phyloP scores from a whole-genome alignment of 768 basidiomycete genomes.

The Imleria badia region DNA sequence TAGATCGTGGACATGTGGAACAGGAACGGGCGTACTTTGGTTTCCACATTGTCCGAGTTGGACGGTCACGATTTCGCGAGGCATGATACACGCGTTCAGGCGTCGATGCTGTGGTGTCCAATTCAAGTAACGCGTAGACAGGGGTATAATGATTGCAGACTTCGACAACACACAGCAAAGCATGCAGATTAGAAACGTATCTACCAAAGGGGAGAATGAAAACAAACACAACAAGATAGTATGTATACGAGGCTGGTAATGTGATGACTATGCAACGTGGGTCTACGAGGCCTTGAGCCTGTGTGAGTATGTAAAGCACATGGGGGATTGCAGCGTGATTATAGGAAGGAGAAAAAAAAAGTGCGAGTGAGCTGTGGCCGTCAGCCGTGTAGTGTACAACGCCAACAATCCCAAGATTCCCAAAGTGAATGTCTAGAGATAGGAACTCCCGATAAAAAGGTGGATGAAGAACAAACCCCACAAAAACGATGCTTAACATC shows the following conservation, averaged over 20 bases:
- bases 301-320: slow-evolving; percentile 29
- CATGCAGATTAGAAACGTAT: slow-evolving; percentile 21
- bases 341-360: slow-evolving; percentile 14
- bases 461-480: slow-evolving; percentile 4
- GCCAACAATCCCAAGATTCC: slow-evolving; percentile 16
- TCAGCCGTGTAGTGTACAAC: slow-evolving; percentile 28
- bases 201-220: slow-evolving; percentile 10
- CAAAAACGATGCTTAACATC: slow-evolving; percentile 28
- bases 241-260: slow-evolving; percentile 24
- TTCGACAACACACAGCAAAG: slow-evolving; percentile 10
- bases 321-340: slow-evolving; percentile 16
- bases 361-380: slow-evolving; percentile 23
- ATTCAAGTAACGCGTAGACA: background rate
- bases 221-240: slow-evolving; percentile 22
- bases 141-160: background rate
- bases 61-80: slow-evolving; percentile 80
- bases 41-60: slow-evolving; percentile 93
- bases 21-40: slow-evolving; percentile 58
- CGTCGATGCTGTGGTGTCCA: slow-evolving; percentile 2
- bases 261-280: slow-evolving; percentile 21
- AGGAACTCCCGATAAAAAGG: slow-evolving; percentile 8
- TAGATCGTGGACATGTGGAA: background rate
- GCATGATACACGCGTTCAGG: slow-evolving; percentile 46
- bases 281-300: slow-evolving; percentile 37
- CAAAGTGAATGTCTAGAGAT: slow-evolving; percentile 12